Evolutionary conservation across 2,329 filamentous ascomycete genomes (phyloP).

Genomic region (Coniochaeta ligniaria): DNA sequence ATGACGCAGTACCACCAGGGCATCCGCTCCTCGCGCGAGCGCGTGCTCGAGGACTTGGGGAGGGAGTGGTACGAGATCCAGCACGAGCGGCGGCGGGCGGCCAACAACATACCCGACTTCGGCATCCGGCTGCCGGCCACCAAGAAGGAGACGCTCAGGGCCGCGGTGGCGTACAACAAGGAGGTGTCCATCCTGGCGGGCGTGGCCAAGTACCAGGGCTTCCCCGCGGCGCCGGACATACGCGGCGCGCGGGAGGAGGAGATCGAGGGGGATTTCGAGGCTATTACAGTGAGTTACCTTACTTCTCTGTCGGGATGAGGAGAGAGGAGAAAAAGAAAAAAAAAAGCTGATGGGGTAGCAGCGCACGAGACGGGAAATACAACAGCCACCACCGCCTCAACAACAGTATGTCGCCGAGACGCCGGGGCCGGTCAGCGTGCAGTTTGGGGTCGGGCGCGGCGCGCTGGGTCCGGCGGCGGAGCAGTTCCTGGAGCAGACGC

Average conservation of each 20-base stretch:
- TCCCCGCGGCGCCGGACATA: conserved; percentile 89
- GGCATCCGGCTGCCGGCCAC: conserved; percentile 73
- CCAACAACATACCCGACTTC: conserved; percentile 74
- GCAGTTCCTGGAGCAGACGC: conserved; percentile 81
- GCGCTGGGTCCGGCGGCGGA: conserved; percentile 65
- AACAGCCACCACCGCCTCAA: conserved; percentile 4
- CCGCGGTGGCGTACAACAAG: conserved; percentile 88
- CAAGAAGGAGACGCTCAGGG: conserved; percentile 68
- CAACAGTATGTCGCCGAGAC: conserved; percentile 10
- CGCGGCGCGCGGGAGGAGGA: conserved; percentile 63
- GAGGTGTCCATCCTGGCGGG: conserved; percentile 89
- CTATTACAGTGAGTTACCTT: conserved; percentile 67
- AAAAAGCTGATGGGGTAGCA: background rate
- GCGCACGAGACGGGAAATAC: background rate
- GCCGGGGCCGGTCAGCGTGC: conserved; percentile 14
- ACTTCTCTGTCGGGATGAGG: background rate
- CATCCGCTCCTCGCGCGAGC: conserved; percentile 75
- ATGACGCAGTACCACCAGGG: conserved; percentile 88
- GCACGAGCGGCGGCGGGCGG: conserved; percentile 62
- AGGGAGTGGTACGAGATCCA: conserved; percentile 92
- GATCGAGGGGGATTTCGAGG: conserved; percentile 78
- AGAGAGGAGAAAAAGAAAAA: background rate
- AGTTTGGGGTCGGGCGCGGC: conserved; percentile 1
- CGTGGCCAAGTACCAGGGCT: conserved; percentile 90
- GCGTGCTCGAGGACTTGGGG: conserved; percentile 71